Conservation (phyloP, 768 basidiomycete genomes). For the Fomitopsis serialis region DNA sequence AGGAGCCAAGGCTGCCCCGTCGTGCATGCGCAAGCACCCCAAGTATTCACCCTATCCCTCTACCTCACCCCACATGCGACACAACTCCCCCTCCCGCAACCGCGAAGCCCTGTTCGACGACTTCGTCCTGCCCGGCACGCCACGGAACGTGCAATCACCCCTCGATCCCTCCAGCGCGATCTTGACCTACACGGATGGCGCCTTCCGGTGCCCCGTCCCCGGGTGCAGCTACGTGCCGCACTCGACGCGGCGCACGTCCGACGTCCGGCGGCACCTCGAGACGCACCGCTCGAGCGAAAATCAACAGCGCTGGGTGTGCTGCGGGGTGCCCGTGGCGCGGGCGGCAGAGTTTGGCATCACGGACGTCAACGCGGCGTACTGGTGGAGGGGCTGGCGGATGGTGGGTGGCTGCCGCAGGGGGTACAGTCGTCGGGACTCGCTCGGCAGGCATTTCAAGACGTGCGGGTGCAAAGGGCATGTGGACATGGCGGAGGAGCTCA, state of each 20-base stretch:
- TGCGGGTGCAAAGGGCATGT: neutral
- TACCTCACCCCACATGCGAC: too few relatives aligned
- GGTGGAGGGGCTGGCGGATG: slow-evolving; percentile 8
- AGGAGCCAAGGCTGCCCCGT: too few relatives aligned
- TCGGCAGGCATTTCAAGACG: slow-evolving; percentile 1
- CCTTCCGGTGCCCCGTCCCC: neutral
- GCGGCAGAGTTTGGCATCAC: slow-evolving; percentile 2
- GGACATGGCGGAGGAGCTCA: neutral
- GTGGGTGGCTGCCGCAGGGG: slow-evolving; percentile 5
- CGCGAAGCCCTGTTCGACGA: too few relatives aligned
- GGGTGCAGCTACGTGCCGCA: slow-evolving; percentile 12
- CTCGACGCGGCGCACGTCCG: slow-evolving; percentile 8
- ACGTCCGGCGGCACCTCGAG: slow-evolving; percentile 16
- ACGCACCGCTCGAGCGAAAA: slow-evolving; percentile 8
- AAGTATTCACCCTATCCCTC: too few relatives aligned
- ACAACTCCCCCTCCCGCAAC: too few relatives aligned
- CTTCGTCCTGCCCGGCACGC: neutral
- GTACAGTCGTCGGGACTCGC: slow-evolving; percentile 7
- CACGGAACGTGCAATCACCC: neutral
- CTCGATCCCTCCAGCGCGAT: neutral
- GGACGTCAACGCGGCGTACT: neutral
- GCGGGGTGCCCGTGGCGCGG: slow-evolving; percentile 10
- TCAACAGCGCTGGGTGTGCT: slow-evolving; percentile 10
- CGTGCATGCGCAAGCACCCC: too few relatives aligned
- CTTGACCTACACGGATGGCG: neutral